Evolutionary conservation across 345 rosid genomes (phyloP).

Genomic region (Bruguiera gymnorhiza): DNA sequence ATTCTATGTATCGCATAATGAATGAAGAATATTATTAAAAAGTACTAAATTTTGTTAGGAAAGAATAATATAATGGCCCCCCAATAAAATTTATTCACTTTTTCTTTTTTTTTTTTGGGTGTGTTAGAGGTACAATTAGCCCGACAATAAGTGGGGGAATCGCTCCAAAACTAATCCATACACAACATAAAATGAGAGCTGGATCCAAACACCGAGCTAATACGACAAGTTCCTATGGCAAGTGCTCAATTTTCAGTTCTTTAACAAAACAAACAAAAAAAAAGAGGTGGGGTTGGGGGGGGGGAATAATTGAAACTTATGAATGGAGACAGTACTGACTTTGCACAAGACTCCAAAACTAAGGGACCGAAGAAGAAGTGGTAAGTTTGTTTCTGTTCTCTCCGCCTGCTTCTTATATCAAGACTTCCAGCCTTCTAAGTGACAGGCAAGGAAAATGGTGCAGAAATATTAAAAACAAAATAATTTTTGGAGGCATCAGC

Average conservation of each 20-base stretch:
- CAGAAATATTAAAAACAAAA: background rate
- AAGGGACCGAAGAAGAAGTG: background rate
- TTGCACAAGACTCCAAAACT: background rate
- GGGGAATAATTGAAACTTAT: background rate
- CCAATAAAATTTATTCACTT: too few species aligned
- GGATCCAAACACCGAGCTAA: slow-evolving; percentile 4
- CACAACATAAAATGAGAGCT: slow-evolving; percentile 3
- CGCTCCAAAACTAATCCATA: background rate
- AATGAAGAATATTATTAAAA: too few species aligned
- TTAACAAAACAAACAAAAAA: background rate
- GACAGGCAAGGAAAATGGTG: background rate
- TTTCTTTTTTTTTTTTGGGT: too few species aligned
- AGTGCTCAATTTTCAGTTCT: background rate
- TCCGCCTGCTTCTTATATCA: background rate
- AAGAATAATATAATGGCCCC: too few species aligned
- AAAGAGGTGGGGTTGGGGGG: background rate
- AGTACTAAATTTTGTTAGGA: too few species aligned
- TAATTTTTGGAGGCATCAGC: slow-evolving; percentile 1
- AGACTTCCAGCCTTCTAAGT: background rate
- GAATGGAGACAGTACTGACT: background rate
- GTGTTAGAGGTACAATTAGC: too few species aligned
- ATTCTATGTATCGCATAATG: too few species aligned
- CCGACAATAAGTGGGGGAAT: too few species aligned
- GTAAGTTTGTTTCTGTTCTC: background rate
- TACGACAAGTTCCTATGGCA: background rate